Conservation (phyloP, 306 rosid species). For the Lathyrus oleraceus region DNA sequence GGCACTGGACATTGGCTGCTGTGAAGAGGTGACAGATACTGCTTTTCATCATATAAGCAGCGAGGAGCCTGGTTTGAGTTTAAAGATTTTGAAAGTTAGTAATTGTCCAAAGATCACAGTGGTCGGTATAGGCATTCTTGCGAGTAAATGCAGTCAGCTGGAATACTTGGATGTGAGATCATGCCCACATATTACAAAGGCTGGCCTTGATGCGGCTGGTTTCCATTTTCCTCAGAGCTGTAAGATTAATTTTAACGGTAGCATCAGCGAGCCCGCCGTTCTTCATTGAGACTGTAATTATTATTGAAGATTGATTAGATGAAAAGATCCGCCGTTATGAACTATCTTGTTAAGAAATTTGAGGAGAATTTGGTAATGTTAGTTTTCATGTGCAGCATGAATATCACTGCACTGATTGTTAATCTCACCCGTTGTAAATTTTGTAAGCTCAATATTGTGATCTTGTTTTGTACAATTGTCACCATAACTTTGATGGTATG, state of each 20-base stretch:
- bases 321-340: background rate
- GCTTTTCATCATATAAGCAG: conserved; percentile 62
- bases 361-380: conserved; percentile 22
- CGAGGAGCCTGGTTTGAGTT: conserved; percentile 51
- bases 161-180: conserved; percentile 88
- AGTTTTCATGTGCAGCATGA: conserved; percentile 26
- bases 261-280: conserved; percentile 56
- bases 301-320: conserved; percentile 17
- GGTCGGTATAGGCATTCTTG: conserved; percentile 63
- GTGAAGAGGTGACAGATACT: conserved; percentile 87
- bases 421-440: conserved; percentile 31
- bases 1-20: conserved; percentile 87
- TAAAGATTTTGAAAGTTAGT: conserved; percentile 77
- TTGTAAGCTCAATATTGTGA: background rate
- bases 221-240: conserved; percentile 68
- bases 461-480: background rate
- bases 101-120: conserved; percentile 85
- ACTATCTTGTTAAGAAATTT: conserved; percentile 32
- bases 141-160: conserved; percentile 60
- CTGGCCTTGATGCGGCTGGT: conserved; percentile 72
- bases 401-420: conserved; percentile 9
- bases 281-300: conserved; percentile 43
- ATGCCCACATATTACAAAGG: conserved; percentile 78
- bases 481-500: background rate
- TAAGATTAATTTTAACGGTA: conserved; percentile 76